Percentiles rank a stretch among this genome's conserved stretches.
Conservation (phyloP, 2,329 filamentous ascomycete species). For the Paraphoma sp. region DNA sequence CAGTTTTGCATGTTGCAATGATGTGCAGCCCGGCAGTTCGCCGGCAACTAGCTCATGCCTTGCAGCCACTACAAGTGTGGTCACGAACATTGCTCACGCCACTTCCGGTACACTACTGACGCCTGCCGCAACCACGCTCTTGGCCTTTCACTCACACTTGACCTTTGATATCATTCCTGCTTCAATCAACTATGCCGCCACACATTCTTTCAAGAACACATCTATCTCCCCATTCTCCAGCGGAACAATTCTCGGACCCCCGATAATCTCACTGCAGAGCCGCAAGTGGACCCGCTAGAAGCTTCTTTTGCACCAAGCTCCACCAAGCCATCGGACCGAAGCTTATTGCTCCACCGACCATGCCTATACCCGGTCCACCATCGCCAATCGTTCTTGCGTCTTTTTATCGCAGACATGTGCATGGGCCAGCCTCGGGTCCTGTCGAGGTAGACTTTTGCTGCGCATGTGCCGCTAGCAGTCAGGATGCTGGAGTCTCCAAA, state of each 20-base stretch:
- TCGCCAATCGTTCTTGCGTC: slow-evolving; percentile 15
- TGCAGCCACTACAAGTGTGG: slow-evolving; percentile 4
- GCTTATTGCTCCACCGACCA: slow-evolving; percentile 29
- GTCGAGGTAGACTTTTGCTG: slow-evolving; percentile 24
- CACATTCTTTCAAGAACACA: background rate
- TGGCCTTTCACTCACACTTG: background rate
- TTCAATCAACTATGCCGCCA: too few relatives aligned
- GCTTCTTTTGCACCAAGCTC: slow-evolving; percentile 32
- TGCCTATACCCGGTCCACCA: slow-evolving; percentile 16
- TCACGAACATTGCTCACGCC: slow-evolving; percentile 11
- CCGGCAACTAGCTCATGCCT: slow-evolving; percentile 1
- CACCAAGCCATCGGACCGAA: slow-evolving; percentile 30
- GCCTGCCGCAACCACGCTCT: slow-evolving; percentile 7
- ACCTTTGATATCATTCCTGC: slow-evolving; percentile 3
- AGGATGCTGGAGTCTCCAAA: slow-evolving; percentile 32
- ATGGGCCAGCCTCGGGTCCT: slow-evolving; percentile 17
- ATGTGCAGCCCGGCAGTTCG: background rate
- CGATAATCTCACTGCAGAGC: slow-evolving; percentile 27
- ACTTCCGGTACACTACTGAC: slow-evolving; percentile 13
- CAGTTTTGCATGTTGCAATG: background rate
- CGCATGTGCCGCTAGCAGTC: slow-evolving; percentile 12
- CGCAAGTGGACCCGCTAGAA: slow-evolving; percentile 37
- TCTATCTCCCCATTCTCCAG: slow-evolving; percentile 1
- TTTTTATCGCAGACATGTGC: slow-evolving; percentile 4
- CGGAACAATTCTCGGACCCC: slow-evolving; percentile 23